Conservation (phyloP, 768 basidiomycete species). For the Naganishia vaughanmartiniae region DNA sequence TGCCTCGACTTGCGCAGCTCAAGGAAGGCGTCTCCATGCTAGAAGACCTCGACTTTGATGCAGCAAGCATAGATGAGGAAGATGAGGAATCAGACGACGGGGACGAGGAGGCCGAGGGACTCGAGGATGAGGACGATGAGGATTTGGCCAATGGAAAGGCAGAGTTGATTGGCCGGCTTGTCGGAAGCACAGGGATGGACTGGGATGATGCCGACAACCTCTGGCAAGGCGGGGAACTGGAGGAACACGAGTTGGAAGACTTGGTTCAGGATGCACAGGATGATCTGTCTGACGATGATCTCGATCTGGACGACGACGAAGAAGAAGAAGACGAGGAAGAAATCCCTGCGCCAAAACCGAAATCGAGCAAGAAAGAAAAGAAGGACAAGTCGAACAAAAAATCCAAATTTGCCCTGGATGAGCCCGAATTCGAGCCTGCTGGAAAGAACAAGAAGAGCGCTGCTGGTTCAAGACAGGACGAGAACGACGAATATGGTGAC, state of each 20-base stretch:
- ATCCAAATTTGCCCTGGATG: slow-evolving; percentile 58
- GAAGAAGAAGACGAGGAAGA: slow-evolving; percentile 35
- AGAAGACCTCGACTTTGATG: slow-evolving; percentile 75
- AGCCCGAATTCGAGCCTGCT: slow-evolving; percentile 65
- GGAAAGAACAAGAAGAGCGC: slow-evolving; percentile 26
- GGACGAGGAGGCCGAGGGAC: slow-evolving; percentile 36
- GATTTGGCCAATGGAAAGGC: slow-evolving; percentile 25
- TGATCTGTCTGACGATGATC: slow-evolving; percentile 45
- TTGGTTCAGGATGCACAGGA: slow-evolving; percentile 35
- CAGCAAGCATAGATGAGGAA: slow-evolving; percentile 43
- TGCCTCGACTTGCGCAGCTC: slow-evolving; percentile 71
- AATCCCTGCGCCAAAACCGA: slow-evolving; percentile 30
- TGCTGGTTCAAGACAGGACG: slow-evolving; percentile 33
- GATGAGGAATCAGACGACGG: slow-evolving; percentile 57
- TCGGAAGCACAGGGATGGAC: slow-evolving; percentile 51
- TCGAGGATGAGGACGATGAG: slow-evolving; percentile 43
- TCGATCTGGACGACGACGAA: slow-evolving; percentile 32
- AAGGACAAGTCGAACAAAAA: slow-evolving; percentile 55
- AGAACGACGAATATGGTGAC: slow-evolving; percentile 66
- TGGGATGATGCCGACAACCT: slow-evolving; percentile 40
- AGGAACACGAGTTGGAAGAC: slow-evolving; percentile 47
- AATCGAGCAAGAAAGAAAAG: slow-evolving; percentile 34
- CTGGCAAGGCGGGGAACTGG: slow-evolving; percentile 39
- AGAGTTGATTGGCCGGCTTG: slow-evolving; percentile 29
- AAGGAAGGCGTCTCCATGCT: slow-evolving; percentile 77